These are phyloP conservation scores for Escallonia rubra DNA, from an alignment of 129 eudicot genomes.

Conservation along the genomic window DNA sequence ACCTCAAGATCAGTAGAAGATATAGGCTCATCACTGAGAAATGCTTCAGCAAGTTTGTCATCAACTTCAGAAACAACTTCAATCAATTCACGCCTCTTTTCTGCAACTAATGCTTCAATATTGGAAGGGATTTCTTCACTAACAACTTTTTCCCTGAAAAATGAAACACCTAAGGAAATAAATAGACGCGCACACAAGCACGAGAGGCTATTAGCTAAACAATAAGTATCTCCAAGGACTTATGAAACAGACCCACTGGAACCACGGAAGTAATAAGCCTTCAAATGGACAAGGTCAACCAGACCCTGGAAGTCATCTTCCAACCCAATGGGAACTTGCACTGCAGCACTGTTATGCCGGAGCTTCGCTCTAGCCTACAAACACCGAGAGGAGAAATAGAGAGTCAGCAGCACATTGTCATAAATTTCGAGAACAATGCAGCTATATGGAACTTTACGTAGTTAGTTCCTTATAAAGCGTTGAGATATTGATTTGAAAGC, in stretches of 20 bases:
- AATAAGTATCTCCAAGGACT: slow-evolving; percentile 5
- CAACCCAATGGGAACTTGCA: slow-evolving; percentile 94
- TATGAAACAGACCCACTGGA: slow-evolving; percentile 75
- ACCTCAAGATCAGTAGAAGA: slow-evolving; percentile 83
- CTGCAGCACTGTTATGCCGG: slow-evolving; percentile 97
- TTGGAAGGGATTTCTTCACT: slow-evolving; percentile 73
- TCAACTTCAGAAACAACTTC: slow-evolving; percentile 97
- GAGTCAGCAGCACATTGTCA: not conserved
- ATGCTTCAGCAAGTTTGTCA: slow-evolving; percentile 86
- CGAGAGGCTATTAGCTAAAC: not conserved
- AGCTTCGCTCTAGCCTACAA: slow-evolving; percentile 83
- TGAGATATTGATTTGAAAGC: too few species aligned
- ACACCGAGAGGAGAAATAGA: not conserved
- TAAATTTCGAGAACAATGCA: too few species aligned
- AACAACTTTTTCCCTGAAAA: slow-evolving; percentile 66
- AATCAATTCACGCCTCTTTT: slow-evolving; percentile 81
- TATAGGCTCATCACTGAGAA: slow-evolving; percentile 85
- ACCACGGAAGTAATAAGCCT: slow-evolving; percentile 85
- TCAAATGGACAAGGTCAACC: slow-evolving; percentile 78
- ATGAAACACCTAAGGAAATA: not conserved
- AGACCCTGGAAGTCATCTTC: slow-evolving; percentile 95
- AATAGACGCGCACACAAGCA: slow-evolving; percentile 3
- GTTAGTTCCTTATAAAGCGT: too few species aligned
- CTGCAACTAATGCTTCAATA: slow-evolving; percentile 59
- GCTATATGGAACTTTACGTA: too few species aligned